Conservation (phyloP, 164 flowering plant species). For the Chloranthus sessilifolius region DNA sequence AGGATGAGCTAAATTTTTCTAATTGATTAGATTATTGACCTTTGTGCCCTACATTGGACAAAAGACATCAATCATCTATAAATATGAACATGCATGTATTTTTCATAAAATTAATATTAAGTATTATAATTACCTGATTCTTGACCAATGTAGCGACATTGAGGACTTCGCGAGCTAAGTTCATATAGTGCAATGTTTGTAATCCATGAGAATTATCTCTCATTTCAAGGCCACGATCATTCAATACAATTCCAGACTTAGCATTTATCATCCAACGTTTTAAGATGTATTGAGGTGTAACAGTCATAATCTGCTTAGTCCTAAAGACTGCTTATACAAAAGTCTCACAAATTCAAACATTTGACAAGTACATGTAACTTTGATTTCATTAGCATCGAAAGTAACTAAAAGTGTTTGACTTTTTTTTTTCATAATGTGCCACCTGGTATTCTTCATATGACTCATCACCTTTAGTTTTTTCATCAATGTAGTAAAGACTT, state of each 20-base stretch:
- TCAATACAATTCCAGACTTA: background rate
- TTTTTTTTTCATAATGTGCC: background rate
- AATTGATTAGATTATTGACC: too few species aligned
- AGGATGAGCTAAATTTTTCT: too few species aligned
- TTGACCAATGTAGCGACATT: too few species aligned
- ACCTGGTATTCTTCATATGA: background rate
- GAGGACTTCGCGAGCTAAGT: too few species aligned
- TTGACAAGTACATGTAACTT: background rate
- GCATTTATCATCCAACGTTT: slow-evolving; percentile 4
- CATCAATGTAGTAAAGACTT: background rate
- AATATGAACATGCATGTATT: too few species aligned
- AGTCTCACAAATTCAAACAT: slow-evolving; percentile 2
- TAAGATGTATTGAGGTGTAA: slow-evolving; percentile 7
- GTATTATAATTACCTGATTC: too few species aligned
- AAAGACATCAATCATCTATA: too few species aligned
- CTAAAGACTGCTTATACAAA: background rate
- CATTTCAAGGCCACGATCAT: too few species aligned
- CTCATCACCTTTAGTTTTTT: background rate
- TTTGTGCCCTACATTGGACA: too few species aligned
- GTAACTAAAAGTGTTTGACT: slow-evolving; percentile 1
- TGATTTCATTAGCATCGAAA: background rate
- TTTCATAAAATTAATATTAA: too few species aligned
- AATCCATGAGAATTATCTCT: too few species aligned
- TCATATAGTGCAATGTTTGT: too few species aligned
- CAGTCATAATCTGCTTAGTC: background rate